phyloP scores from a whole-genome alignment of 202 grass and related monocot species.

The Musa balbisiana region DNA sequence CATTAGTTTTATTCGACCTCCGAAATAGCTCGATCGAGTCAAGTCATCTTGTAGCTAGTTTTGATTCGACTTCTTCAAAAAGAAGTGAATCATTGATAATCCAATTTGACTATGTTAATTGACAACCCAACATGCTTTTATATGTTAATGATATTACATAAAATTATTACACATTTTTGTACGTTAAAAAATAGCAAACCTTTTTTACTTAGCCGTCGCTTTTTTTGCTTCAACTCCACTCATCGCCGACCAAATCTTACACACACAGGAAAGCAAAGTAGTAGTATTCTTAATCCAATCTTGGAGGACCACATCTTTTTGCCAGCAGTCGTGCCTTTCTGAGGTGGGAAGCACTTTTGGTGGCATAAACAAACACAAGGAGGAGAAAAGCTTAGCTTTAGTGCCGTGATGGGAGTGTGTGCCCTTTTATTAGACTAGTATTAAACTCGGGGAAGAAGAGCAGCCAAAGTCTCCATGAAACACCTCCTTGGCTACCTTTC shows the following conservation, averaged over 20 bases:
- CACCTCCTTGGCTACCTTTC: not conserved
- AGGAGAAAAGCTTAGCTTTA: not conserved
- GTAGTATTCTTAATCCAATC: not conserved
- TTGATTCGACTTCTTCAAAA: too few relatives aligned
- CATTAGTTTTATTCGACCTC: too few relatives aligned
- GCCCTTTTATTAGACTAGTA: not conserved
- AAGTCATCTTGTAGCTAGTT: too few relatives aligned
- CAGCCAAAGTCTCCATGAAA: not conserved
- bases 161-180: too few relatives aligned
- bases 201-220: not conserved
- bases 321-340: constrained; percentile 18
- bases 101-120: too few relatives aligned
- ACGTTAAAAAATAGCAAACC: too few relatives aligned
- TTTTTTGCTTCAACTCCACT: not conserved
- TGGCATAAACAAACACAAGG: not conserved
- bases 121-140: too few relatives aligned
- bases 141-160: too few relatives aligned
- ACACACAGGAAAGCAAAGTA: not conserved
- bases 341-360: constrained; percentile 22
- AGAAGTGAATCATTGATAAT: too few relatives aligned
- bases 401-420: not conserved
- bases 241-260: not conserved
- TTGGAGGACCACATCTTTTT: constrained; percentile 26
- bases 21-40: too few relatives aligned
- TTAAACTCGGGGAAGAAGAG: too few relatives aligned